Conservation (phyloP, 2,329 filamentous ascomycete species). For the Grosmannia penicillata region DNA sequence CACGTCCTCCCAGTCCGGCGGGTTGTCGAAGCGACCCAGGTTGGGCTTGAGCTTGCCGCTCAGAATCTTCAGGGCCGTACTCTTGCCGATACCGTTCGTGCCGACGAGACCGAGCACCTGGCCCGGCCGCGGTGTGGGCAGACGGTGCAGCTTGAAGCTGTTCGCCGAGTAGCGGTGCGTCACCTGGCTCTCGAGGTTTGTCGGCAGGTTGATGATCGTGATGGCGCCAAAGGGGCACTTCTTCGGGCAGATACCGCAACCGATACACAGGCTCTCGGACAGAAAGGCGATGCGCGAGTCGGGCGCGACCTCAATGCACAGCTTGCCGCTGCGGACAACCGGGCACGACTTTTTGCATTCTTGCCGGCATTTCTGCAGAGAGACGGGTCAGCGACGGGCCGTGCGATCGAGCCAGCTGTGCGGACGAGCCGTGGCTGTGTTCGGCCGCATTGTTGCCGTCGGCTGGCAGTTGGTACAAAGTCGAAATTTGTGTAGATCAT, state of each 20-base stretch:
- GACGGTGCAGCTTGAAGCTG: conserved; percentile 96
- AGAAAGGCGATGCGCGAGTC: conserved; percentile 95
- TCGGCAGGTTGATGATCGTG: conserved; percentile 99
- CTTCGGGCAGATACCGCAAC: conserved; percentile 98
- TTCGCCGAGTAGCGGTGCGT: conserved; percentile 98
- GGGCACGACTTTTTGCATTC: conserved; percentile 99
- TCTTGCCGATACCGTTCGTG: conserved; percentile 99
- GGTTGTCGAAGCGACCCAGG: conserved; percentile 85
- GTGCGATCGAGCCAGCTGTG: no score
- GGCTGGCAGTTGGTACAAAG: background rate
- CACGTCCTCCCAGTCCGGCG: conserved; percentile 98
- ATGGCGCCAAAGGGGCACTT: conserved; percentile 98
- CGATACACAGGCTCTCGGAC: conserved; percentile 84
- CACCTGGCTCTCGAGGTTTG: conserved; percentile 95
- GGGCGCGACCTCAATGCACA: conserved; percentile 73
- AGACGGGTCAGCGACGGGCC: conserved; percentile 3
- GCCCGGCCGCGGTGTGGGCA: conserved; percentile 89
- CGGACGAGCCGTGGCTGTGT: no score
- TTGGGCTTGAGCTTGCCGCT: conserved; percentile 98
- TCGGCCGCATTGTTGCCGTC: background rate
- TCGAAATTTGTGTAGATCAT: conserved; percentile 11
- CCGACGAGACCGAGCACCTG: conserved; percentile 93
- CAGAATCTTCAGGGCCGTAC: conserved; percentile 97
- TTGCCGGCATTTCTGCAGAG: conserved; percentile 77
- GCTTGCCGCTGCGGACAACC: conserved; percentile 89